phyloP scores from a whole-genome alignment of 2,329 filamentous ascomycete genomes.

The Trichoderma endophyticum region DNA sequence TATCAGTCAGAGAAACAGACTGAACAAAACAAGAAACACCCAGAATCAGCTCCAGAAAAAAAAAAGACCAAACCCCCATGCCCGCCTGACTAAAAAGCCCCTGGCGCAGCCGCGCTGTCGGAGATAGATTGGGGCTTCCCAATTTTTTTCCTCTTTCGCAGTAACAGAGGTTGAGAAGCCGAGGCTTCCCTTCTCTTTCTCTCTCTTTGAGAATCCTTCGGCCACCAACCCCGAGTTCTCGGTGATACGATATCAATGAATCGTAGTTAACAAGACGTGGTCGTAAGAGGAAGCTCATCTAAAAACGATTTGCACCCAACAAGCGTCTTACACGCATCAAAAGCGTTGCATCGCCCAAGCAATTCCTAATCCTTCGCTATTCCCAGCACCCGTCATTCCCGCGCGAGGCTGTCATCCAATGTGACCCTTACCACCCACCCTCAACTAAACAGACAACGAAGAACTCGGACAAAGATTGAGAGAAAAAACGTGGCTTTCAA shows the following conservation, averaged over 20 bases:
- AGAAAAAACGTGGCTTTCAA: constrained; percentile 1
- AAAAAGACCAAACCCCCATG: neutral
- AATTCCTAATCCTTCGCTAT: neutral
- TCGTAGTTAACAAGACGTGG: neutral
- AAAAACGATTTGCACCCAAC: neutral
- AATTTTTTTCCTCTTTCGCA: neutral
- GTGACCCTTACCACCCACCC: neutral
- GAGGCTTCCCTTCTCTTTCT: neutral
- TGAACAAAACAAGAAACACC: neutral
- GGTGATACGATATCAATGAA: neutral
- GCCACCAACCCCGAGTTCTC: neutral
- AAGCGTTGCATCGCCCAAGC: neutral
- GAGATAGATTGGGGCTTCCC: constrained; percentile 4
- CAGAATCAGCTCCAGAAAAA: neutral
- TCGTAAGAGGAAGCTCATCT: constrained; percentile 7
- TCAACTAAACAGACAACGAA: neutral
- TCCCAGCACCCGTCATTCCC: neutral
- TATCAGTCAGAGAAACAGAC: neutral
- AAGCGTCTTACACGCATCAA: constrained; percentile 9
- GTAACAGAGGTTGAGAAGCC: neutral
- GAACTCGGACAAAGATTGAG: neutral
- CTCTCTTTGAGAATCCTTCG: neutral
- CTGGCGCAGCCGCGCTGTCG: neutral
- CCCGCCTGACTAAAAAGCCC: neutral
- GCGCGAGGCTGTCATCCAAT: neutral